These are phyloP conservation scores for Metrosideros polymorpha DNA, from an alignment of 441 rosid species.

Conservation along the genomic window DNA sequence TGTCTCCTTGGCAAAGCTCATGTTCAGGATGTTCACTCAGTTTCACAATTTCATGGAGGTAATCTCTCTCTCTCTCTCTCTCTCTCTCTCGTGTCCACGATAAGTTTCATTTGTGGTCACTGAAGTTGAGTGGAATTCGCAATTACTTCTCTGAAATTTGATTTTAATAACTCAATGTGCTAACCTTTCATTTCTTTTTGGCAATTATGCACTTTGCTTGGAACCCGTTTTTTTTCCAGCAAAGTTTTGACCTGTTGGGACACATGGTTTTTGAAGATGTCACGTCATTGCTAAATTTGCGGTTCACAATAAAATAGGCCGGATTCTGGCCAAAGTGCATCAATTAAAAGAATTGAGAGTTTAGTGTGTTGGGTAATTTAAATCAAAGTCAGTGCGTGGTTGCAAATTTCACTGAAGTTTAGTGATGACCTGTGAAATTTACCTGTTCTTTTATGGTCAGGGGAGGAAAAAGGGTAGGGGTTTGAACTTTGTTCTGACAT, in stretches of 20 bases:
- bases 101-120: neutral
- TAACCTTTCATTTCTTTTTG: neutral
- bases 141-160: neutral
- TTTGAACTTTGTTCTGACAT: neutral
- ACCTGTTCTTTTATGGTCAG: neutral
- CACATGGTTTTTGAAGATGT: neutral
- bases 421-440: neutral
- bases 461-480: neutral
- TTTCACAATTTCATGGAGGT: slow-evolving; percentile 99
- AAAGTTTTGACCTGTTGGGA: neutral
- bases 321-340: neutral
- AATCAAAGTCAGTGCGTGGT: neutral
- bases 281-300: neutral
- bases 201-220: neutral
- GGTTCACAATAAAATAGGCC: neutral
- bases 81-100: neutral
- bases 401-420: neutral
- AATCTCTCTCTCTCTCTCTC: neutral
- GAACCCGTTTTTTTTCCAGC: neutral
- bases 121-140: neutral
- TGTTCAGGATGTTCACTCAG: slow-evolving; percentile 96
- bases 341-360: neutral
- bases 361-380: neutral
- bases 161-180: neutral
- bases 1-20: slow-evolving; percentile 68